Conservation (phyloP, 805 yeast species). For the Candida methanosorbosa region DNA sequence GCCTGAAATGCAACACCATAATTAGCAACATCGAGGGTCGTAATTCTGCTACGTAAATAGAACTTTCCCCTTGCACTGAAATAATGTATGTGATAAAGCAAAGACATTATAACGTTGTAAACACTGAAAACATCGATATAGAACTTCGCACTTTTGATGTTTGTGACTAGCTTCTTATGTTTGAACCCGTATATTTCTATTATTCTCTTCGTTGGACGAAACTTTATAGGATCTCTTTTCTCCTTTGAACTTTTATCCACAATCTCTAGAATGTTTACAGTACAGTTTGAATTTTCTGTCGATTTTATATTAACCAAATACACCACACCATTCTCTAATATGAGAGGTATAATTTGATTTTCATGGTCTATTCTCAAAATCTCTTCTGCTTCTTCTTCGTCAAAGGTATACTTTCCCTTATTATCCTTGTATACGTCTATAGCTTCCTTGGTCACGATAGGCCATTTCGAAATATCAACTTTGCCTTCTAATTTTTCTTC, state of each 20-base stretch:
- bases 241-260: conserved; percentile 9
- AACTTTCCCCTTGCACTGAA: conserved; percentile 15
- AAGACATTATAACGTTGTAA: conserved; percentile 17
- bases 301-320: conserved; percentile 20
- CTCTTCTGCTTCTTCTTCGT: conserved; percentile 19
- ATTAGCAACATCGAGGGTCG: conserved; percentile 12
- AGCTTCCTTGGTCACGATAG: conserved; percentile 16
- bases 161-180: conserved; percentile 14
- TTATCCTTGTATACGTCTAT: conserved; percentile 18
- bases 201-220: conserved; percentile 17
- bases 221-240: conserved; percentile 14
- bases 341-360: conserved; percentile 23
- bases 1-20: conserved; percentile 20
- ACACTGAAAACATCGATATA: conserved; percentile 10
- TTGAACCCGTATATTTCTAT: conserved; percentile 24
- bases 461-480: conserved; percentile 11
- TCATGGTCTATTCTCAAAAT: conserved; percentile 15
- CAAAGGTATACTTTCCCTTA: conserved; percentile 20
- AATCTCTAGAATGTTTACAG: conserved; percentile 18
- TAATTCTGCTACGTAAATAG: conserved; percentile 12
- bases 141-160: conserved; percentile 15
- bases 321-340: conserved; percentile 20
- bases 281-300: conserved; percentile 7
- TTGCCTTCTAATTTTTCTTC: conserved; percentile 2
- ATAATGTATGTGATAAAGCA: conserved; percentile 20